Base-by-base conservation (phyloP, 805 yeast genomes). In the Candida alai region DNA sequence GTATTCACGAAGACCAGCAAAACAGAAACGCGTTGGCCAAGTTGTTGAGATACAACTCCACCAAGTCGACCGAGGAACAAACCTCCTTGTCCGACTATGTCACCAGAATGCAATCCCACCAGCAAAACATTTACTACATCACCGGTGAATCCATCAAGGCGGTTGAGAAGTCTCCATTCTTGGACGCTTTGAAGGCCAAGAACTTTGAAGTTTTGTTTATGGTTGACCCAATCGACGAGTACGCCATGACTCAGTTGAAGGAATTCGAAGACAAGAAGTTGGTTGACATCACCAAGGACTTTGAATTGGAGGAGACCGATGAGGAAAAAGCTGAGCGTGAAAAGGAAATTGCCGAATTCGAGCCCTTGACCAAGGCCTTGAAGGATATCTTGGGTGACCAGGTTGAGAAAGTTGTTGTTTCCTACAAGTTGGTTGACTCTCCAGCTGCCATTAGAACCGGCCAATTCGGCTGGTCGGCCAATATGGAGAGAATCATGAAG, bases 401-500 rank as follows among this genome's bases (percentile, higher is more conserved):
- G 74, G 97, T 93, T 58, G 99, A 93, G 78, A 93, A 93, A 78
- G 98, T 94, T 70, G 88, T 89, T 62, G 96, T 93, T 48, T 88
- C 97, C 48, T 94, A 90, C 75, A 88, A 87, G 73, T 80, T 93
- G 62, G 87, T 89, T 56, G 97, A 89, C 61, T 89, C 97, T 40
- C 99, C 99, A 68, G 98, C 98, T 67, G 98, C 98, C 54, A 93
- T 93, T 66, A 88, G 98, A 80, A 93, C 98, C 52, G 97, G 97
- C 53, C 97, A 93, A 76, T 93, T 93, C 68, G 98, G 99, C 68
- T 93, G 99, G 99, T 93, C 98, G 52, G 99, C 99, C 60, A 93
- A 93, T 79, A 93, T 93, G 98, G 99, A 93, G 78, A 90, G 98
- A 84, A 93, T 93, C 79, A 93, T 93, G 99, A 93, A 93, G 79